phyloP scores from a whole-genome alignment of 176 grass and related monocot species.

The maize (Zea mays) region Zm-B73-REFERENCE-NAM-5.0 NC_050100.1:97866001-97866500 shows the following conservation, averaged over 20 bases:
- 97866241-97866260: constrained; percentile 96
- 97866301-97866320: constrained; percentile 96
- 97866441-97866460: constrained; percentile 88
- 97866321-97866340: constrained; percentile 95
- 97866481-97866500: constrained; percentile 96
- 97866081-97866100: neutral
- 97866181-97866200: neutral
- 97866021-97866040: neutral
- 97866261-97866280: constrained; percentile 88
- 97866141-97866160: constrained; percentile 4
- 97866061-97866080: constrained; percentile 5
- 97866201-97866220: constrained; percentile 31
- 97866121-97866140: constrained; percentile 4
- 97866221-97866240: constrained; percentile 65
- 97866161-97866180: neutral
- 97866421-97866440: constrained; percentile 93
- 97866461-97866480: constrained; percentile 93
- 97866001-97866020: neutral
- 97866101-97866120: neutral
- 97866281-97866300: constrained; percentile 79
- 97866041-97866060: constrained; percentile 21
- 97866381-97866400: constrained; percentile 28
- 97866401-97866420: constrained; percentile 21
- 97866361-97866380: constrained; percentile 21
- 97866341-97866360: constrained; percentile 60